These are phyloP conservation scores for Meyerozyma guilliermondii DNA, from an alignment of 1,139 yeast genomes.

Conservation along the genomic window DNA sequence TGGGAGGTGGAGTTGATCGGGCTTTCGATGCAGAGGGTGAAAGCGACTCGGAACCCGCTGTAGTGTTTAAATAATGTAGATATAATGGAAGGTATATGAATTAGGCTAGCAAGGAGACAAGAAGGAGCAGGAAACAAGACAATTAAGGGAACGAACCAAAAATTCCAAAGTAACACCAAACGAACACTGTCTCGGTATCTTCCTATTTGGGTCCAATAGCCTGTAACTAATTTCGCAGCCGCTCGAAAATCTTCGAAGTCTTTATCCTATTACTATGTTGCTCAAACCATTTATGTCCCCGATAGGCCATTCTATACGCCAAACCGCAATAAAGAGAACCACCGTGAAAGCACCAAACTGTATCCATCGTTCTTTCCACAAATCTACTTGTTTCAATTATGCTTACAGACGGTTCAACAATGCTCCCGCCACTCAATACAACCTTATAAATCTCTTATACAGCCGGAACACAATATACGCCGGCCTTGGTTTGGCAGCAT, in stretches of 20 bases:
- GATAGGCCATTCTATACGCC: neutral
- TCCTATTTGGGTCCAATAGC: too few relatives aligned
- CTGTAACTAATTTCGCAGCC: neutral
- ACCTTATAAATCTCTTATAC: conserved; percentile 4
- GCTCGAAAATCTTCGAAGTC: neutral
- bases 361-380: neutral
- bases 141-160: too few relatives aligned
- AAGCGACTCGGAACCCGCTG: neutral
- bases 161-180: too few relatives aligned
- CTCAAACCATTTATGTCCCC: neutral
- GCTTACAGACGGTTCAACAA: conserved; percentile 9
- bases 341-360: neutral
- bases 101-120: neutral
- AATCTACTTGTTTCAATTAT: neutral
- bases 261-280: neutral
- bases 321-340: neutral
- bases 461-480: conserved; percentile 5
- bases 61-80: conserved; percentile 1
- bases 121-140: too few relatives aligned
- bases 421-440: conserved; percentile 2
- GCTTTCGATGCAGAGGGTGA: conserved; percentile 1
- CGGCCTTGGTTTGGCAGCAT: conserved; percentile 19
- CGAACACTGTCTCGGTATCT: too few relatives aligned
- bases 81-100: neutral
- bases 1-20: conserved; percentile 1